phyloP scores from a whole-genome alignment of 768 basidiomycete genomes.

The Lentinula aciculospora region DNA sequence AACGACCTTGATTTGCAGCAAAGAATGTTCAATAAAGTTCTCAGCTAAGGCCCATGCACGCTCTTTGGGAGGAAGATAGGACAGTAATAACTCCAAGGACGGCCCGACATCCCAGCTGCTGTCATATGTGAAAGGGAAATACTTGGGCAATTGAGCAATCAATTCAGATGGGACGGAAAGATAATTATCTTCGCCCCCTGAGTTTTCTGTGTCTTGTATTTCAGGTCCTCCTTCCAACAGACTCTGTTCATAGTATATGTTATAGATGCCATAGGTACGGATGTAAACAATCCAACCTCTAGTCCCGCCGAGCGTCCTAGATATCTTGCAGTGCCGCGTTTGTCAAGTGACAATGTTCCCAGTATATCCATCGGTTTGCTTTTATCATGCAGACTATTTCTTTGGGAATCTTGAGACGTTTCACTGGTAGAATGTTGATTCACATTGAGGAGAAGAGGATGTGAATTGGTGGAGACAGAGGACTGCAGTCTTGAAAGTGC shows the following conservation, averaged over 20 bases:
- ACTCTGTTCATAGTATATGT: neutral
- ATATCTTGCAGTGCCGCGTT: slow-evolving; percentile 3
- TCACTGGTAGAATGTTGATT: too few relatives aligned
- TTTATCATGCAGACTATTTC: neutral
- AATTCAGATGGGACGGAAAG: slow-evolving; percentile 9
- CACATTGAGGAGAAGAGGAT: slow-evolving; percentile 46
- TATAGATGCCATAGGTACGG: neutral
- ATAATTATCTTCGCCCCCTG: slow-evolving; percentile 11
- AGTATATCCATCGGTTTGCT: neutral
- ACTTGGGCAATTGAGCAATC: slow-evolving; percentile 19
- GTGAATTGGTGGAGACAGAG: slow-evolving; percentile 47
- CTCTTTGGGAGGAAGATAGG: slow-evolving; percentile 24
- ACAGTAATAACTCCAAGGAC: slow-evolving; percentile 17
- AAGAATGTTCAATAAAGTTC: slow-evolving; percentile 34
- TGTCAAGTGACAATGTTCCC: neutral
- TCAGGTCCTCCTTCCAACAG: neutral
- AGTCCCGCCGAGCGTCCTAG: slow-evolving; percentile 10
- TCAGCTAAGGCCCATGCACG: slow-evolving; percentile 40
- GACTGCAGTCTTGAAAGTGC: slow-evolving; percentile 57
- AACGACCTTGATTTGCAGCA: slow-evolving; percentile 10
- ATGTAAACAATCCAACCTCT: neutral
- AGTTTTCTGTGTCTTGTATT: neutral
- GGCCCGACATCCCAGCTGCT: slow-evolving; percentile 14
- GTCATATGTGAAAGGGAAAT: slow-evolving; percentile 19
- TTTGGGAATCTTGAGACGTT: neutral